Conservation (phyloP, 2,329 filamentous ascomycete species). For the Penicillium sp. region DNA sequence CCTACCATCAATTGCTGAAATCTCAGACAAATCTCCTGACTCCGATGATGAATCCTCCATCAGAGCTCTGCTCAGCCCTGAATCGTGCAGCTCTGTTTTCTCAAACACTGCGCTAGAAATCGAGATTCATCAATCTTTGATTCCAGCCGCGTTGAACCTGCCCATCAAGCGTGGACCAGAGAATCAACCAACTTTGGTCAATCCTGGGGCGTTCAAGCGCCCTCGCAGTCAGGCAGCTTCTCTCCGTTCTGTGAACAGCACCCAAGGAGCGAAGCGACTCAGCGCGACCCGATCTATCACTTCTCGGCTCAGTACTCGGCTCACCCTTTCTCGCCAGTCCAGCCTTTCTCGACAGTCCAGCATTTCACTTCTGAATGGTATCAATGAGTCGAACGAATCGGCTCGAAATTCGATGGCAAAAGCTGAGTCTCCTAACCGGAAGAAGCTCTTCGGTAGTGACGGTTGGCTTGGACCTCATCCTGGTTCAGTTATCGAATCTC, state of each 20-base stretch:
- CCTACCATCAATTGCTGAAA: neutral
- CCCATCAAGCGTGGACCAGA: slow-evolving; percentile 12
- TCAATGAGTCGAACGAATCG: neutral
- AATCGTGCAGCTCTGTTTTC: neutral
- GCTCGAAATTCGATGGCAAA: no score
- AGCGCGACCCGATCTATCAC: neutral
- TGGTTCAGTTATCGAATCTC: neutral
- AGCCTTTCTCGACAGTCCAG: neutral
- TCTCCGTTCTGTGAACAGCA: slow-evolving; percentile 3
- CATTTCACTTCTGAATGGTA: neutral
- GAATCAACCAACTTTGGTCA: slow-evolving; percentile 13
- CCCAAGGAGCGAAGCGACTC: neutral
- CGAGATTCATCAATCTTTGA: neutral
- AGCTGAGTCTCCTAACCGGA: slow-evolving; percentile 31
- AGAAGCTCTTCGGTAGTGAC: slow-evolving; percentile 45
- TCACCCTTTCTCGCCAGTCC: neutral
- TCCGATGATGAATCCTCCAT: neutral
- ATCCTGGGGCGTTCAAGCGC: neutral
- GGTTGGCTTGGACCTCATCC: slow-evolving; percentile 37
- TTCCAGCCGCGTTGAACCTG: slow-evolving; percentile 5
- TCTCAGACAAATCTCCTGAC: neutral
- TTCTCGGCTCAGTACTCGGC: neutral
- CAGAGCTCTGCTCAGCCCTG: neutral
- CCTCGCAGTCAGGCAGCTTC: slow-evolving; percentile 15
- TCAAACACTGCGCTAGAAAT: neutral